Evolutionary conservation across 2,329 filamentous ascomycete genomes (phyloP).

Genomic region (Knoxdaviesia proteae): DNA sequence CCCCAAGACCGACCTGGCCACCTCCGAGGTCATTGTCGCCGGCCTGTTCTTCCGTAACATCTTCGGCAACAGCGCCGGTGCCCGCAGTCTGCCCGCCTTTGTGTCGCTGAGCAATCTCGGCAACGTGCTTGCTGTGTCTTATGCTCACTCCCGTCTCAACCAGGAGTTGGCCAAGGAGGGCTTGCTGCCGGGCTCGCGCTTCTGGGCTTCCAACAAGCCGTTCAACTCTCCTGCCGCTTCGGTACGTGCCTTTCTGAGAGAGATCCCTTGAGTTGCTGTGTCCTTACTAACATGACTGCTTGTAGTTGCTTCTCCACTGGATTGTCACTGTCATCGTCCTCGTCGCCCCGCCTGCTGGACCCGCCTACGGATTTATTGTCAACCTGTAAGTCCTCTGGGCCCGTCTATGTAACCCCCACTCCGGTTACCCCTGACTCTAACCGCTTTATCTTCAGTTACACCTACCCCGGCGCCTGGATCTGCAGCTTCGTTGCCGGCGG

Average conservation of each 20-base stretch:
- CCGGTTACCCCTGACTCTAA: too few relatives aligned
- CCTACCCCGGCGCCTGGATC: conserved; percentile 32
- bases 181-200: conserved; percentile 39
- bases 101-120: conserved; percentile 40
- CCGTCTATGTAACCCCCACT: too few relatives aligned
- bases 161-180: conserved; percentile 52
- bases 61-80: conserved; percentile 33
- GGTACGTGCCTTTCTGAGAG: conserved; percentile 11
- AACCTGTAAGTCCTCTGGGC: conserved; percentile 19
- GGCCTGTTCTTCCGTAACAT: conserved; percentile 40
- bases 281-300: not conserved
- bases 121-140: conserved; percentile 33
- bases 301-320: conserved; percentile 40
- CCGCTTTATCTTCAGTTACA: conserved; percentile 11
- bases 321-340: conserved; percentile 43
- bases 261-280: not conserved
- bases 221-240: conserved; percentile 42
- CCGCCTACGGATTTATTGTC: conserved; percentile 48
- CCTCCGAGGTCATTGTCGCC: conserved; percentile 37
- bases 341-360: conserved; percentile 42
- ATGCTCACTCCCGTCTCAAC: conserved; percentile 32
- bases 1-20: conserved; percentile 33
- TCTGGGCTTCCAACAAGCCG: conserved; percentile 50
- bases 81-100: conserved; percentile 27
- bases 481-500: conserved; percentile 28